A percentile compares a stretch with the other conserved stretches of the same genome.
Conservation (phyloP, 2,329 filamentous ascomycete species). For the Leptographium procerum region DNA sequence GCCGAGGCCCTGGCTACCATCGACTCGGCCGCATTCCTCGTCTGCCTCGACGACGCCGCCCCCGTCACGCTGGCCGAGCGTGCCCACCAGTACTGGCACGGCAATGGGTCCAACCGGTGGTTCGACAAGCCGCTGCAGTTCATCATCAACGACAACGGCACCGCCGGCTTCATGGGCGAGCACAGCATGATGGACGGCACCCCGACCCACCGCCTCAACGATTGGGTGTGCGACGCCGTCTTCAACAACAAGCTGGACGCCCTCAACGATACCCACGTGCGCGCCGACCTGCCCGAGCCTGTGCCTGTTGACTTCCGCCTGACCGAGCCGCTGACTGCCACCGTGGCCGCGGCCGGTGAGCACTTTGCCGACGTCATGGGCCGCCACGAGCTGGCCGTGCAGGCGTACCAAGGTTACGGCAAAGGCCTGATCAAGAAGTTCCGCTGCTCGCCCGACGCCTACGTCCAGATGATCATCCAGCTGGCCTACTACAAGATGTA, state of each 20-base stretch:
- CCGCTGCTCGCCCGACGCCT: slow-evolving; percentile 94
- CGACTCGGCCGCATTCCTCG: slow-evolving; percentile 78
- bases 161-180: slow-evolving; percentile 94
- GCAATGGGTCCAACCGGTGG: slow-evolving; percentile 91
- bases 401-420: slow-evolving; percentile 94
- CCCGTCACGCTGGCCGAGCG: slow-evolving; percentile 94
- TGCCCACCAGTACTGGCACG: slow-evolving; percentile 95
- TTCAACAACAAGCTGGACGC: slow-evolving; percentile 82
- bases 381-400: slow-evolving; percentile 82
- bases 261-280: slow-evolving; percentile 65
- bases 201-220: slow-evolving; percentile 90
- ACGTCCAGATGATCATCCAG: slow-evolving; percentile 97
- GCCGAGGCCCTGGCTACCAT: slow-evolving; percentile 66
- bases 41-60: slow-evolving; percentile 85
- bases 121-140: slow-evolving; percentile 98
- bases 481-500: slow-evolving; percentile 99
- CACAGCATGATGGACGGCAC: slow-evolving; percentile 99
- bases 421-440: slow-evolving; percentile 99
- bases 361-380: slow-evolving; percentile 77
- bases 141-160: slow-evolving; percentile 96
- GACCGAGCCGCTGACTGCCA: slow-evolving; percentile 58
- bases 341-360: slow-evolving; percentile 65
- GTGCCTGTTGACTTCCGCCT: slow-evolving; percentile 67
- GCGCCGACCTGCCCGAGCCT: slow-evolving; percentile 77
- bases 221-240: slow-evolving; percentile 85